phyloP scores from a whole-genome alignment of 2,329 filamentous ascomycete species.

The Rutstroemia sp. region DNA sequence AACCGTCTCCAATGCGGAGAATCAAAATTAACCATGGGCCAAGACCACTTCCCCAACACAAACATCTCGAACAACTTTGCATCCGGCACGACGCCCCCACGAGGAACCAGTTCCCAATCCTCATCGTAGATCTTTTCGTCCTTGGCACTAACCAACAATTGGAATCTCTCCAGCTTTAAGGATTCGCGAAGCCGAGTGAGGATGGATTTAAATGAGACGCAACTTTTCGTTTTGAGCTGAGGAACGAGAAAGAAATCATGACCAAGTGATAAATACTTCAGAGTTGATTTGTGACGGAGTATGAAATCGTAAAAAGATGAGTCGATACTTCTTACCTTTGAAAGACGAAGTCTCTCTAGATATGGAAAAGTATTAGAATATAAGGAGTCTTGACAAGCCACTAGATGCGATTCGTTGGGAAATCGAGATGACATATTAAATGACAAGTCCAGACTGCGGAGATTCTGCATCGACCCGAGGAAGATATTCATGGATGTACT shows the following conservation, averaged over 20 bases:
- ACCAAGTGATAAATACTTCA: conserved; percentile 2
- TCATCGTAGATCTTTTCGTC: conserved; percentile 1
- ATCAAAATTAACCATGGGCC: conserved; percentile 5
- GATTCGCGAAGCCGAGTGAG: background rate
- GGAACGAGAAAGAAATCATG: background rate
- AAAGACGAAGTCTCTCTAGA: background rate
- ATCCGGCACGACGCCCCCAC: background rate
- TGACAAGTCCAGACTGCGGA: background rate
- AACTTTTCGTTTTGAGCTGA: background rate
- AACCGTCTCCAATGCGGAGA: conserved; percentile 3
- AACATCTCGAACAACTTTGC: conserved; percentile 8
- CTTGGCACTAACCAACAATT: background rate
- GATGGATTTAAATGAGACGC: background rate
- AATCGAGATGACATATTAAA: conserved; percentile 4
- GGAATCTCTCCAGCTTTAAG: conserved; percentile 4
- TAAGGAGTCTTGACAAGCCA: background rate
- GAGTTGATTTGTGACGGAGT: background rate
- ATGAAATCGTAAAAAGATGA: background rate
- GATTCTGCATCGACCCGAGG: background rate
- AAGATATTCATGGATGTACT: background rate
- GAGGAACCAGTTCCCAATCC: background rate
- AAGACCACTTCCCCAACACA: background rate
- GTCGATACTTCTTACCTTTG: conserved; percentile 1
- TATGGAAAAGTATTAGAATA: background rate
- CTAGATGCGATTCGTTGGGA: background rate